Evolutionary conservation across 352 stramenopile species (phyloP).

Genomic region (Globisporangium polare): DNA sequence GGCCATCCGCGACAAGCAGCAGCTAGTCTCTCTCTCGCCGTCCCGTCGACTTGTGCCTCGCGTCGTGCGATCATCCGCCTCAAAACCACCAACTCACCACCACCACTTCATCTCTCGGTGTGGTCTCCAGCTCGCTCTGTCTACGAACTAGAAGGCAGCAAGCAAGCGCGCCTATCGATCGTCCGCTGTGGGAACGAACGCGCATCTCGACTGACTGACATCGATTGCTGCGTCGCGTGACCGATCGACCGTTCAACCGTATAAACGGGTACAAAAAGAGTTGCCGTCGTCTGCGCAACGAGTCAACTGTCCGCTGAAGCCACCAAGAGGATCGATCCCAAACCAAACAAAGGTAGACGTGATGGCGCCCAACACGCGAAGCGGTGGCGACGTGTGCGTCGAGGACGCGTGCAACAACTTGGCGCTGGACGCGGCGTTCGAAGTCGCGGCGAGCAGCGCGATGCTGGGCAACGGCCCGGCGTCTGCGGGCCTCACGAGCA

Average conservation of each 20-base stretch:
- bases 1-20: conserved; percentile 7
- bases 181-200: background rate
- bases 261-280: conserved; percentile 1
- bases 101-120: conserved; percentile 1
- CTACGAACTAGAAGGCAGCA: background rate
- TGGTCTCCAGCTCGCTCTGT: conserved; percentile 5
- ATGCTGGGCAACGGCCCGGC: conserved; percentile 23
- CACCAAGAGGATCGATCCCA: background rate
- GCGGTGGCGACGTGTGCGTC: conserved; percentile 50
- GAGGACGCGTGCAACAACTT: conserved; percentile 54
- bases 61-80: background rate
- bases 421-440: conserved; percentile 43
- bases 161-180: background rate
- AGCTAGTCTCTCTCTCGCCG: background rate
- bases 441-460: conserved; percentile 29
- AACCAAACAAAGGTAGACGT: background rate
- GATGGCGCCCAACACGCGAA: conserved; percentile 64
- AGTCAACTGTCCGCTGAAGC: conserved; percentile 8
- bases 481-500: conserved; percentile 13
- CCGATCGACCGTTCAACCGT: background rate
- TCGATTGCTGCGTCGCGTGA: background rate
- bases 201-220: background rate
- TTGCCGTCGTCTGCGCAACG: conserved; percentile 1
- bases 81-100: conserved; percentile 14
- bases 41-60: background rate